Percentiles rank a stretch among this genome's conserved stretches.
Evolutionary conservation across 148 eudicot genomes (phyloP).

Genomic region (Diospyros kaki): DNA sequence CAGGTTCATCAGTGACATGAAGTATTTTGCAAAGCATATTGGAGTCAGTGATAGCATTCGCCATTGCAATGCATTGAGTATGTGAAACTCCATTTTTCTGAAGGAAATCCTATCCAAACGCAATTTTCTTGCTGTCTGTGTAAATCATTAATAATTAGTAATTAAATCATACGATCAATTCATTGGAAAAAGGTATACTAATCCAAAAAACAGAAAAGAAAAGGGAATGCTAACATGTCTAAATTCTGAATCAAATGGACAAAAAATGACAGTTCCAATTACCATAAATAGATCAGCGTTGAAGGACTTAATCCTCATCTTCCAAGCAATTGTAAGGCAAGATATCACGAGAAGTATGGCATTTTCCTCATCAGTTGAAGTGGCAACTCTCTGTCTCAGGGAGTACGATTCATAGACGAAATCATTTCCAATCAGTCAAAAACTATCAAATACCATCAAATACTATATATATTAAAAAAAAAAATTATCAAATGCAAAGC

Average conservation of each 20-base stretch:
- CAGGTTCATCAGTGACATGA: background rate
- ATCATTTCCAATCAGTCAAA: background rate
- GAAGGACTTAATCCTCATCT: constrained; percentile 1
- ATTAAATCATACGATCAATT: background rate
- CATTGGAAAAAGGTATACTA: background rate
- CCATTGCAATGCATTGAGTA: background rate
- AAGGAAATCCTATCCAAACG: background rate
- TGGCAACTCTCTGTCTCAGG: background rate
- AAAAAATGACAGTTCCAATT: background rate
- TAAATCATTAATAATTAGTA: background rate
- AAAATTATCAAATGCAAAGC: background rate
- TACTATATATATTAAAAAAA: too few relatives aligned
- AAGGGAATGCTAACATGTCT: too few relatives aligned
- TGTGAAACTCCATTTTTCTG: background rate
- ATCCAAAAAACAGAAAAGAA: background rate
- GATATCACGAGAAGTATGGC: background rate
- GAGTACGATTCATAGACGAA: background rate
- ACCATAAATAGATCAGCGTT: background rate
- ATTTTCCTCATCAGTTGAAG: background rate
- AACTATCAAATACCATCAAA: background rate
- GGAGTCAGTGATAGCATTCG: background rate
- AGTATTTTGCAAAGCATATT: background rate
- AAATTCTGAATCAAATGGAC: background rate
- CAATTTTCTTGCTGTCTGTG: background rate
- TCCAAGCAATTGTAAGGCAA: background rate